Evolutionary conservation across 1,139 yeast genomes (phyloP).

Genomic region (Wickerhamomyces sp.): DNA sequence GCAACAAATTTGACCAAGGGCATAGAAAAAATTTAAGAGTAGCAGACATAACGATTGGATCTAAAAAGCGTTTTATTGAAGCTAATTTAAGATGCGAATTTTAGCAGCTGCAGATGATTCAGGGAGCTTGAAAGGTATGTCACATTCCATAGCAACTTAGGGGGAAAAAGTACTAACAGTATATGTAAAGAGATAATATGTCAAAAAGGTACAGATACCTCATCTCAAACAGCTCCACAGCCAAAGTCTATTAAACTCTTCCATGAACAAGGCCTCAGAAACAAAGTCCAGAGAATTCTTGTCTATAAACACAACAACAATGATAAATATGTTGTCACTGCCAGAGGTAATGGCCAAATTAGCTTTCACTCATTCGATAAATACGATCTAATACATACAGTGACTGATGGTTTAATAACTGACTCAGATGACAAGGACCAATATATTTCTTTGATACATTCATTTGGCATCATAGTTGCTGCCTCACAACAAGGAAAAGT

Average conservation of each 20-base stretch:
- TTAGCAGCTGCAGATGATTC: constrained; percentile 53
- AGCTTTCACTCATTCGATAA: constrained; percentile 17
- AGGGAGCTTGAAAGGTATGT: constrained; percentile 41
- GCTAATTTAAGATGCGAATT: constrained; percentile 38
- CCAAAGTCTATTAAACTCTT: constrained; percentile 44
- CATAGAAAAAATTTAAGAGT: constrained; percentile 1
- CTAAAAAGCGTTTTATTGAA: not conserved
- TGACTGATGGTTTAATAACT: constrained; percentile 24
- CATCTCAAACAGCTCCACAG: constrained; percentile 52
- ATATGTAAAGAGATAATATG: constrained; percentile 42
- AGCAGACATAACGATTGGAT: no score
- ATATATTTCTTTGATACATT: constrained; percentile 13
- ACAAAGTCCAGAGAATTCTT: constrained; percentile 22
- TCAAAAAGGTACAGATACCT: constrained; percentile 63
- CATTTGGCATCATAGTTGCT: constrained; percentile 25
- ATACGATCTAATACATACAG: constrained; percentile 28
- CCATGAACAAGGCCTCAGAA: constrained; percentile 32
- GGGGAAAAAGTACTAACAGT: constrained; percentile 1
- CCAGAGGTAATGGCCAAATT: constrained; percentile 28
- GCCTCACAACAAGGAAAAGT: constrained; percentile 48
- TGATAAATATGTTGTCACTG: constrained; percentile 19
- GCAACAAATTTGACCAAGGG: not conserved
- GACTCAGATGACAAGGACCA: constrained; percentile 17
- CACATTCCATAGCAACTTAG: not conserved
- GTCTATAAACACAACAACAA: constrained; percentile 19